Base-by-base conservation (phyloP, 2,329 filamentous ascomycete species). In the Pseudocercospora crystallina region DNA sequence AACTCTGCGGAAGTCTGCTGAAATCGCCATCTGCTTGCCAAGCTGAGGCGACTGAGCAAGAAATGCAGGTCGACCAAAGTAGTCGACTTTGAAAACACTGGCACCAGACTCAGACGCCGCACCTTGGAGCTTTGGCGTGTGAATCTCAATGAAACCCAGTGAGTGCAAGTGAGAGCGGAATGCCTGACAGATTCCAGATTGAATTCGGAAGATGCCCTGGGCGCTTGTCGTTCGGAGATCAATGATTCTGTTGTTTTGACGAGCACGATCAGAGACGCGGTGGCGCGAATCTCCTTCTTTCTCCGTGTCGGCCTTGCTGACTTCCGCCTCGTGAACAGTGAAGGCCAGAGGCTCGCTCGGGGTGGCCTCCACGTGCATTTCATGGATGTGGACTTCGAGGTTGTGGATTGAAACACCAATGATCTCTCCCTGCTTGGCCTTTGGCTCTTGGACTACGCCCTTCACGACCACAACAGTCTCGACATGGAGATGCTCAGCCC, bases 21-120 rank as follows among this genome's bases (percentile, higher is more conserved):
- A 89, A 35, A 96, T 90, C 44, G 84, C 82, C 87, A 95, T 92
- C 71, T 96, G 91, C 74, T 96, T 96, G 46, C 89, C 88, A 57
- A 96, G 72, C 70, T 96, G 91, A 5, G 91, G 91, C 55, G 89
- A 95, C 73, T 96, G 91, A 0, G 91, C 91, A 11, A 96, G 74
- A 75, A 94, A 96, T 2, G 90, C 91, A 14, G 82, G 82, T 45
- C 91, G 84, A 29, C 85, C 88, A 73, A 96, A 96, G 73, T 96
- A 96, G 65, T 94, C 88, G 42, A 95, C 83, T 67, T 89, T 85
- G 77, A 96, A 96, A 5, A 96, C 91, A 57, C 89, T 90, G 11
- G 91, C 86, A 40, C 91, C 91, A 40, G 89, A 95, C 70, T 96
- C 91, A 1, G 91, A 95, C 1, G 91, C 91, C 10, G 87, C 85